Evolutionary conservation across 1,139 yeast genomes (phyloP).

Genomic region (Scheffersomyces insectosa): DNA sequence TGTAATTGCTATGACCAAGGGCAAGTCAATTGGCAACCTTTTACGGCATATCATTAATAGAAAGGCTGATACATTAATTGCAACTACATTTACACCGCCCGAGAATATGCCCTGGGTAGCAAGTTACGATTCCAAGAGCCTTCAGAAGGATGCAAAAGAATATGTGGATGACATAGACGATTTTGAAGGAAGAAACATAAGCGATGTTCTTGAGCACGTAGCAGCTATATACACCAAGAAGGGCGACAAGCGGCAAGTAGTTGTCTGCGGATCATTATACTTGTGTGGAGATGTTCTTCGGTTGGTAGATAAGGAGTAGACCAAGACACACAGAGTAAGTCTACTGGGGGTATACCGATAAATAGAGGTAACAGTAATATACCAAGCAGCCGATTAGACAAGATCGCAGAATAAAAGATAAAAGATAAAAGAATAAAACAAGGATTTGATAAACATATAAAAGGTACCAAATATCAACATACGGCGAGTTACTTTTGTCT

Average conservation of each 20-base stretch:
- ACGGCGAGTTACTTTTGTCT: no score
- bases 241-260: slow-evolving; percentile 37
- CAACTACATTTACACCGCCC: slow-evolving; percentile 65
- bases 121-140: slow-evolving; percentile 41
- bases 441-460: no score
- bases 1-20: slow-evolving; percentile 73
- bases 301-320: slow-evolving; percentile 8
- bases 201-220: slow-evolving; percentile 22
- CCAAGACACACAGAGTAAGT: no score
- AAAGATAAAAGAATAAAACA: no score
- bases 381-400: no score
- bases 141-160: slow-evolving; percentile 31
- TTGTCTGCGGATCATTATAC: slow-evolving; percentile 80
- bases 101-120: slow-evolving; percentile 94
- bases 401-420: no score
- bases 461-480: no score
- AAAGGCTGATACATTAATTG: slow-evolving; percentile 53
- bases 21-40: slow-evolving; percentile 60
- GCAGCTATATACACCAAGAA: slow-evolving; percentile 11
- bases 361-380: no score
- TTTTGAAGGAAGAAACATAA: slow-evolving; percentile 12
- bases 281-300: slow-evolving; percentile 69
- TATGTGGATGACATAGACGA: slow-evolving; percentile 30
- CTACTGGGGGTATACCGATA: no score
- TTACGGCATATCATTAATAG: slow-evolving; percentile 50